Conservation (phyloP, 345 rosid genomes). For the Eucalyptus dawsonii region DNA sequence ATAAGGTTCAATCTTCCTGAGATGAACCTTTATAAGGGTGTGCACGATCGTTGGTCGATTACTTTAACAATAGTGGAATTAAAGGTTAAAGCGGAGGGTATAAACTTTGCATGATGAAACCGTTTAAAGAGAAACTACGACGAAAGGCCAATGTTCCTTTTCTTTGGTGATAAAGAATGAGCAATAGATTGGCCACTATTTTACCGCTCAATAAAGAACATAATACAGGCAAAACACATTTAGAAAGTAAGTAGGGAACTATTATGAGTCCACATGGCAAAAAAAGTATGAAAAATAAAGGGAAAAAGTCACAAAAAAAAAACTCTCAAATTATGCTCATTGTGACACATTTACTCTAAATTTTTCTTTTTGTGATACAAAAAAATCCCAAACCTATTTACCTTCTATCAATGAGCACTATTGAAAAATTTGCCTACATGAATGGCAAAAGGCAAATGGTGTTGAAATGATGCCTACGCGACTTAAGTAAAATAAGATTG, state of each 20-base stretch:
- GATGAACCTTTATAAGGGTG: neutral
- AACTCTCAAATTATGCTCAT: too few species aligned
- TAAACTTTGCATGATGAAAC: neutral
- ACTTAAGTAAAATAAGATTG: neutral
- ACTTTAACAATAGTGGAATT: neutral
- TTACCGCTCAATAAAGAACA: neutral
- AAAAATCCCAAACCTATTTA: neutral
- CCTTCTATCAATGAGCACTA: neutral
- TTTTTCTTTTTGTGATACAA: neutral
- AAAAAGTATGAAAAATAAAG: neutral
- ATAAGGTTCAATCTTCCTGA: neutral
- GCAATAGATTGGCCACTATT: neutral
- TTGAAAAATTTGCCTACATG: neutral
- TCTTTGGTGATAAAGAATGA: neutral
- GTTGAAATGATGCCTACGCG: neutral
- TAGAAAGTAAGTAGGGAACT: neutral
- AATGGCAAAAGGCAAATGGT: neutral
- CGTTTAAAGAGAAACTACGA: neutral
- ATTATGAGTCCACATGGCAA: neutral
- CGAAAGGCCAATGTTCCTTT: neutral
- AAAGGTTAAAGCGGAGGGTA: neutral
- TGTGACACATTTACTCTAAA: too few species aligned
- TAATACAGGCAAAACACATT: neutral
- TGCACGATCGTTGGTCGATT: neutral
- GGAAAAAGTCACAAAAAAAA: neutral